These are phyloP conservation scores for Zasmidium citrigriseum DNA, from an alignment of 2,329 filamentous ascomycete genomes.

Conservation along the genomic window DNA sequence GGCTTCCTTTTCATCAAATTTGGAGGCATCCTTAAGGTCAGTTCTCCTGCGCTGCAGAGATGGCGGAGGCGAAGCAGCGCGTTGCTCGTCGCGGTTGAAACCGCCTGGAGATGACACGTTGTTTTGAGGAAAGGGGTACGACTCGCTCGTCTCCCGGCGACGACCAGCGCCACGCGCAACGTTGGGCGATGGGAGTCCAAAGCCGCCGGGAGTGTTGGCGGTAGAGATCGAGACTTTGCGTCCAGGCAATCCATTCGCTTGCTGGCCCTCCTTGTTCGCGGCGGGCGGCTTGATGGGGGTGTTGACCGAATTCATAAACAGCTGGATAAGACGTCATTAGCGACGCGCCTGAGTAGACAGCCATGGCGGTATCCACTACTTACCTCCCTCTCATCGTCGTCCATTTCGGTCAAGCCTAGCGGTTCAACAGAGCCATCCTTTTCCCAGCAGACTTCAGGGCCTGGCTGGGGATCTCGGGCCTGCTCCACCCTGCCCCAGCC, in stretches of 20 bases:
- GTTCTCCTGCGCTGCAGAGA: constrained; percentile 63
- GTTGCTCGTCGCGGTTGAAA: constrained; percentile 61
- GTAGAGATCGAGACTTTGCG: constrained; percentile 80
- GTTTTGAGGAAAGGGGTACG: constrained; percentile 56
- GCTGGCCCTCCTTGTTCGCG: constrained; percentile 61
- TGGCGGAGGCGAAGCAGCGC: constrained; percentile 61
- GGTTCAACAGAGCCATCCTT: constrained; percentile 68
- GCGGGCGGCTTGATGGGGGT: constrained; percentile 87
- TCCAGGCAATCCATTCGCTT: constrained; percentile 59
- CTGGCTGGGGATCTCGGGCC: constrained; percentile 68
- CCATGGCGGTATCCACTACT: constrained; percentile 8
- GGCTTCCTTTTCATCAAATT: constrained; percentile 31
- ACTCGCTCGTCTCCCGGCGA: constrained; percentile 81
- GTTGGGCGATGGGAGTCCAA: constrained; percentile 72
- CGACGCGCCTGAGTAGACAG: neutral
- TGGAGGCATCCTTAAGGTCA: constrained; percentile 56
- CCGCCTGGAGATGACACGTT: constrained; percentile 63
- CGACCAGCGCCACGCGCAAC: constrained; percentile 69
- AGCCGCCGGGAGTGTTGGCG: constrained; percentile 64
- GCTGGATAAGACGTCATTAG: constrained; percentile 50
- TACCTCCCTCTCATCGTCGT: constrained; percentile 66
- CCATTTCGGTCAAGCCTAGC: constrained; percentile 72
- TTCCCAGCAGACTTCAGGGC: constrained; percentile 94
- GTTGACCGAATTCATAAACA: constrained; percentile 85
- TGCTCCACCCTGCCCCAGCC: constrained; percentile 77